Percentiles rank a stretch among this genome's conserved stretches.
Conservation (phyloP, 805 yeast species). For the Candida tibetensis region DNA sequence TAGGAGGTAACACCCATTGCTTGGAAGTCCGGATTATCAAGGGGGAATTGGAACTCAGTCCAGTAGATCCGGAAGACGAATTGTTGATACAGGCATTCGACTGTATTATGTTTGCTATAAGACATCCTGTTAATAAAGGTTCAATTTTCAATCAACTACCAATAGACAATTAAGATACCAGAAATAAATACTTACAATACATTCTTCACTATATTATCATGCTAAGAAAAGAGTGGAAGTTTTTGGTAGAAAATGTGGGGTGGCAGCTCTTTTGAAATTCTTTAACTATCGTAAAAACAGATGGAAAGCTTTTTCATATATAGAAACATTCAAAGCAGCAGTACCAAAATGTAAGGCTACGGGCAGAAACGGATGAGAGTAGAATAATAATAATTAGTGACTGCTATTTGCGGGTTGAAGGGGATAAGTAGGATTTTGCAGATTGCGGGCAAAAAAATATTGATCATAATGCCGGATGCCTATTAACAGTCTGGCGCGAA, state of each 20-base stretch:
- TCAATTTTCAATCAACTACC: no score
- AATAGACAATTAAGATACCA: no score
- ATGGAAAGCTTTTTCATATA: background rate
- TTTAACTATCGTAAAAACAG: background rate
- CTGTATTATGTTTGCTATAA: slow-evolving; percentile 7
- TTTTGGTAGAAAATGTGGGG: background rate
- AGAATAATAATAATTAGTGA: no score
- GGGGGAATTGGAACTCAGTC: slow-evolving; percentile 1
- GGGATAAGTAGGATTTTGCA: no score
- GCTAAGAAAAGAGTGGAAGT: background rate
- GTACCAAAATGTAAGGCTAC: background rate
- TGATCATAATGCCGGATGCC: no score
- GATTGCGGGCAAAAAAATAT: no score
- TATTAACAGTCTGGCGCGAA: no score
- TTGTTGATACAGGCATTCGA: slow-evolving; percentile 5
- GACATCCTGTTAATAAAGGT: no score
- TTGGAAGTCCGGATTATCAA: slow-evolving; percentile 54
- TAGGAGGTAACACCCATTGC: slow-evolving; percentile 81
- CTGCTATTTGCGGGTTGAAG: no score
- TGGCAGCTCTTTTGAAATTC: background rate
- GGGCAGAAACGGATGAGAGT: background rate
- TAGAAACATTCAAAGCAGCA: background rate
- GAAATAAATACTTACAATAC: slow-evolving; percentile 2
- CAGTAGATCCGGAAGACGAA: background rate
- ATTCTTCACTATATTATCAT: background rate